Evolutionary conservation across 495 filamentous ascomycete genomes (phyloP).

Genomic region (Neurospora sp.): DNA sequence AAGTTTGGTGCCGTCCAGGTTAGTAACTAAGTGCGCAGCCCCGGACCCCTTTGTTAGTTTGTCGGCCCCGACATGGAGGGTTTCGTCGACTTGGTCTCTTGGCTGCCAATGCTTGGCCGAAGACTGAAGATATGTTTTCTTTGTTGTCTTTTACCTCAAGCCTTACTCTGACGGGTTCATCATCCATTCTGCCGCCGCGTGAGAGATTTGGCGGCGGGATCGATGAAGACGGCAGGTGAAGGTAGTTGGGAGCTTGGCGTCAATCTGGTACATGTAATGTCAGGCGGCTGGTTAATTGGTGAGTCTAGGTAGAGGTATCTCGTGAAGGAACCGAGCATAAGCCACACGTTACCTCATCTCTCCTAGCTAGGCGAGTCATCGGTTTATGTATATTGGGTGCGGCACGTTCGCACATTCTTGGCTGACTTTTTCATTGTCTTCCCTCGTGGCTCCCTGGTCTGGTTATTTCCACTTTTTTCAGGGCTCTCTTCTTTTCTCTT

Average conservation of each 20-base stretch:
- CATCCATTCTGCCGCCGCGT: background rate
- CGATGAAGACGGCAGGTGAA: background rate
- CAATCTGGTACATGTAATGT: background rate
- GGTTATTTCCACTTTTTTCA: background rate
- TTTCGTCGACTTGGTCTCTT: background rate
- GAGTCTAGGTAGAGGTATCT: background rate
- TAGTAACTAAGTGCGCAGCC: background rate
- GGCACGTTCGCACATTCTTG: background rate
- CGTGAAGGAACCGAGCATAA: background rate
- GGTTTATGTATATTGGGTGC: background rate
- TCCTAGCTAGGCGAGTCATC: background rate
- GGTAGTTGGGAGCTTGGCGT: background rate
- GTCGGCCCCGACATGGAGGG: background rate
- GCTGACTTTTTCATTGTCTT: background rate
- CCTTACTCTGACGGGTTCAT: background rate
- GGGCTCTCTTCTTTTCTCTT: background rate
- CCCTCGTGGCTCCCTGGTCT: background rate
- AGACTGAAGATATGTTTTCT: background rate
- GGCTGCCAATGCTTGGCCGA: background rate
- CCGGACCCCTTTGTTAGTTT: background rate
- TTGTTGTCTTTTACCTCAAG: background rate
- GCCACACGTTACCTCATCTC: background rate
- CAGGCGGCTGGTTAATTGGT: background rate
- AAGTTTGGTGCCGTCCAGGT: background rate
- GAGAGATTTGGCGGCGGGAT: background rate